Evolutionary conservation across 2,329 filamentous ascomycete species (phyloP).

Genomic region (Aspergillus clavatus): DNA sequence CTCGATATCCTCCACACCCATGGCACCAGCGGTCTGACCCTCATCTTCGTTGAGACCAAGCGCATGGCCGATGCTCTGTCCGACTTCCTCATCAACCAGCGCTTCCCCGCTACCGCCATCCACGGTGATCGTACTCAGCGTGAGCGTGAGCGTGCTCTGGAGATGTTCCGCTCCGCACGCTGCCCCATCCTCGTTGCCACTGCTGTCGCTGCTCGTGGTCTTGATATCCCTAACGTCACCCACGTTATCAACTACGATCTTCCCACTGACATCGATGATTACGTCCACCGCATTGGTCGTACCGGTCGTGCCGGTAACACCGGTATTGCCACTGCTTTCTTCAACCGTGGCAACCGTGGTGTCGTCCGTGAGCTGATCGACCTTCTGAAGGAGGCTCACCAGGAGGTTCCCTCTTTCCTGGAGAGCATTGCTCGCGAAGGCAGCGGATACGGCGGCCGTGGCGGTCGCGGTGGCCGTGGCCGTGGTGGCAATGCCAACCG

Average conservation of each 20-base stretch:
- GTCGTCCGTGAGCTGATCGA: slow-evolving; percentile 95
- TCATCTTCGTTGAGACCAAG: slow-evolving; percentile 99
- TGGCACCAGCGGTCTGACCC: slow-evolving; percentile 70
- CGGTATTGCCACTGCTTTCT: slow-evolving; percentile 96
- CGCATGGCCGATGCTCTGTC: slow-evolving; percentile 97
- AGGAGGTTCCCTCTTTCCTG: slow-evolving; percentile 89
- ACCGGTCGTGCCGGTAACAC: slow-evolving; percentile 99
- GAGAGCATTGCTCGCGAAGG: slow-evolving; percentile 97
- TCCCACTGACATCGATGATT: slow-evolving; percentile 98
- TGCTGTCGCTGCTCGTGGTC: slow-evolving; percentile 83
- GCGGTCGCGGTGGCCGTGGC: slow-evolving; percentile 69
- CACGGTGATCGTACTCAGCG: slow-evolving; percentile 98
- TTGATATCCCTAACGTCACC: slow-evolving; percentile 93
- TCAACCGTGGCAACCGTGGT: slow-evolving; percentile 98
- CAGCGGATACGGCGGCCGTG: slow-evolving; percentile 69
- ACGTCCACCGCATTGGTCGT: slow-evolving; percentile 99
- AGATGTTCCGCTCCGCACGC: slow-evolving; percentile 93
- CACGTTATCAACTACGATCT: slow-evolving; percentile 99
- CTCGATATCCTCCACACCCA: slow-evolving; percentile 97
- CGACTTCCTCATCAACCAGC: slow-evolving; percentile 98
- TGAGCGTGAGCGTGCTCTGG: slow-evolving; percentile 94
- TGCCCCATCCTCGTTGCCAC: slow-evolving; percentile 97
- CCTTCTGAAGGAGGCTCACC: slow-evolving; percentile 97
- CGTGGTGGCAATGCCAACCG: slow-evolving; percentile 62
- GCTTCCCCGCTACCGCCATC: slow-evolving; percentile 96